These are phyloP conservation scores for Macrotyloma uniflorum DNA, from an alignment of 306 rosid genomes.

Conservation along the genomic window DNA sequence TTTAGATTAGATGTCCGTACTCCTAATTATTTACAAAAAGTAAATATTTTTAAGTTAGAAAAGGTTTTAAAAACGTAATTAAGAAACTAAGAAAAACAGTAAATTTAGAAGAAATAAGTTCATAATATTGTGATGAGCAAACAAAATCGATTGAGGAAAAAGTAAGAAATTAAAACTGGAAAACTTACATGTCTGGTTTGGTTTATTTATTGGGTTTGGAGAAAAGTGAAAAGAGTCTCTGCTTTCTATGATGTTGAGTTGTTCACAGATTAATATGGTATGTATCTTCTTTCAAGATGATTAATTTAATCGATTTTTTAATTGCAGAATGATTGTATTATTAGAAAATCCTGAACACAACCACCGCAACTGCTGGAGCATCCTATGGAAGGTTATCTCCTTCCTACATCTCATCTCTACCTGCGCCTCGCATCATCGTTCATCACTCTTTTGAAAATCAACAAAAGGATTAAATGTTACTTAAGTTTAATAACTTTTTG, in stretches of 20 bases:
- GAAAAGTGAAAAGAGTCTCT: slow-evolving; percentile 55
- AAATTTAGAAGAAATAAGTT: too few relatives aligned
- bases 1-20: background rate
- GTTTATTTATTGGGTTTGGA: slow-evolving; percentile 49
- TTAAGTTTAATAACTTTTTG: too few relatives aligned
- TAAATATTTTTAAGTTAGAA: background rate
- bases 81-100: too few relatives aligned
- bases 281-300: slow-evolving; percentile 25
- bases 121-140: too few relatives aligned
- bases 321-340: background rate
- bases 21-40: too few relatives aligned
- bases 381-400: slow-evolving; percentile 53
- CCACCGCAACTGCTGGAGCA: slow-evolving; percentile 24
- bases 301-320: slow-evolving; percentile 14
- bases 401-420: background rate
- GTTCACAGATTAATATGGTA: slow-evolving; percentile 49
- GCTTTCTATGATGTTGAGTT: slow-evolving; percentile 48
- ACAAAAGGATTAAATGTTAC: too few relatives aligned
- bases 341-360: background rate
- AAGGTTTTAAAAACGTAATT: background rate
- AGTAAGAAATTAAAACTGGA: too few relatives aligned
- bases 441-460: too few relatives aligned
- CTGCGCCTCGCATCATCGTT: background rate
- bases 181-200: too few relatives aligned
- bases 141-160: too few relatives aligned